Percentiles rank a stretch among this genome's conserved stretches.
Evolutionary conservation across 495 filamentous ascomycete genomes (phyloP).

Genomic region (Trichoderma reesei): DNA sequence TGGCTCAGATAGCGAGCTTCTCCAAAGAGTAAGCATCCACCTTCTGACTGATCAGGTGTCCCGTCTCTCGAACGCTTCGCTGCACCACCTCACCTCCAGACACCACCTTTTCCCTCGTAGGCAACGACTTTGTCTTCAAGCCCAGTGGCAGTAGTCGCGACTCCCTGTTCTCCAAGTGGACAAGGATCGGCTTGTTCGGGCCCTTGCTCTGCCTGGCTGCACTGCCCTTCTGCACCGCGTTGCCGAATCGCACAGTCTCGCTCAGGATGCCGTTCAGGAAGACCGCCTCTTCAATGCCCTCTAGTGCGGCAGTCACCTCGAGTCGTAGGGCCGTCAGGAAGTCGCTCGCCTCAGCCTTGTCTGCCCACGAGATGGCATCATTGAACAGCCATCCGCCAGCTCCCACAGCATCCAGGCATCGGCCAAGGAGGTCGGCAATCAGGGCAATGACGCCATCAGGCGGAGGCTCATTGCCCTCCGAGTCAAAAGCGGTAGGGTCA

Average conservation of each 20-base stretch:
- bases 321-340: constrained; percentile 58
- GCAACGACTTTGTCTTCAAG: constrained; percentile 50
- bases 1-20: constrained; percentile 47
- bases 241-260: constrained; percentile 59
- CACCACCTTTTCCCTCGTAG: constrained; percentile 48
- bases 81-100: constrained; percentile 52
- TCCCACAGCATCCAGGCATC: constrained; percentile 76
- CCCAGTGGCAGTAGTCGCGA: constrained; percentile 52
- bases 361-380: constrained; percentile 34
- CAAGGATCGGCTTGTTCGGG: constrained; percentile 17
- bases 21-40: constrained; percentile 70
- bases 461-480: constrained; percentile 43
- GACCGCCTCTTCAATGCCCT: constrained; percentile 64
- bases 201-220: constrained; percentile 9
- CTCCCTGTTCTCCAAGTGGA: constrained; percentile 22
- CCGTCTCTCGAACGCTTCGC: constrained; percentile 58
- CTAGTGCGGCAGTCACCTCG: constrained; percentile 66
- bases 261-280: constrained; percentile 57
- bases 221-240: constrained; percentile 29
- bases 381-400: constrained; percentile 70
- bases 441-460: constrained; percentile 45
- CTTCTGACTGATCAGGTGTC: constrained; percentile 59
- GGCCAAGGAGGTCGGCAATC: constrained; percentile 59
- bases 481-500: constrained; percentile 26
- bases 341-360: constrained; percentile 42